phyloP scores from a whole-genome alignment of 1,284 basidiomycete species.

The Trichosporon asahii region DNA sequence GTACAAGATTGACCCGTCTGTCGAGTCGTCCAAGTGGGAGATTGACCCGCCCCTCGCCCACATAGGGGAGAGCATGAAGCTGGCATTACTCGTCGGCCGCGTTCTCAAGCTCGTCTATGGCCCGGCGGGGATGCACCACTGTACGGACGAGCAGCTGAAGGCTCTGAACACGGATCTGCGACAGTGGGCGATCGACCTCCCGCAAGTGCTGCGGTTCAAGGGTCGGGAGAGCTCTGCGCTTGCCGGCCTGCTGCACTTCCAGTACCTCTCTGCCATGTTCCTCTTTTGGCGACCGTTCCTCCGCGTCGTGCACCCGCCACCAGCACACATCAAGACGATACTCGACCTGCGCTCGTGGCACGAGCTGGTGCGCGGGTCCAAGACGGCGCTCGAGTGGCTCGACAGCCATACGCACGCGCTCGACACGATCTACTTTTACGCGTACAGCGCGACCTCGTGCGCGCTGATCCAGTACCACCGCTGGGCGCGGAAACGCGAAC shows the following conservation, averaged over 20 bases:
- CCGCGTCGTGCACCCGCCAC: constrained; percentile 84
- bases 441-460: constrained; percentile 85
- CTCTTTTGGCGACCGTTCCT: constrained; percentile 86
- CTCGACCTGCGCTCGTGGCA: constrained; percentile 78
- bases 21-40: constrained; percentile 60
- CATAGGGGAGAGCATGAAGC: constrained; percentile 69
- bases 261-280: constrained; percentile 75
- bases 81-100: constrained; percentile 80
- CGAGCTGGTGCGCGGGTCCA: constrained; percentile 65
- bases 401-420: constrained; percentile 73
- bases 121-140: constrained; percentile 76
- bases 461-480: constrained; percentile 64
- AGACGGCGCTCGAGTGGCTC: constrained; percentile 84
- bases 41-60: constrained; percentile 32
- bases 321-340: constrained; percentile 76
- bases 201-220: constrained; percentile 66
- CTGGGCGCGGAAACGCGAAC: constrained; percentile 77
- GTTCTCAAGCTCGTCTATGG: constrained; percentile 82
- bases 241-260: constrained; percentile 71
- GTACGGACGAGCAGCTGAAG: constrained; percentile 72
- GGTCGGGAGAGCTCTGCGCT: constrained; percentile 60
- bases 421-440: constrained; percentile 79
- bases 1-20: constrained; percentile 57
- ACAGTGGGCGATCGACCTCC: constrained; percentile 68
- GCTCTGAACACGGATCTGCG: constrained; percentile 66